These are phyloP conservation scores for Botryotinia globosa DNA, from an alignment of 2,329 filamentous ascomycete genomes.

Conservation along the genomic window DNA sequence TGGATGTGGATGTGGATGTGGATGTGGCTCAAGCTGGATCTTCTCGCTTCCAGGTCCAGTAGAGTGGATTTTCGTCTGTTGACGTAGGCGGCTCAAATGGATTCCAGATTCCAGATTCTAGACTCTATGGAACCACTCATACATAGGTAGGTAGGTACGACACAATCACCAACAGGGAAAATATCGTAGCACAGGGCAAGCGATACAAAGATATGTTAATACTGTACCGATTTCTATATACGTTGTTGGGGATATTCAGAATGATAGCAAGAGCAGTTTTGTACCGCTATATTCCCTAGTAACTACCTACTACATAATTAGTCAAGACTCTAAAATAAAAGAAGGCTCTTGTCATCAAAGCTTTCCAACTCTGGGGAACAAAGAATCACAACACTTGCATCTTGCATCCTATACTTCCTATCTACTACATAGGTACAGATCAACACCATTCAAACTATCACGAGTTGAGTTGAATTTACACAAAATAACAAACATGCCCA, in stretches of 20 bases:
- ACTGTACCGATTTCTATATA: too few relatives aligned
- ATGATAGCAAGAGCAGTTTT: background rate
- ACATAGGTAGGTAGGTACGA: background rate
- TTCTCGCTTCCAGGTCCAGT: too few relatives aligned
- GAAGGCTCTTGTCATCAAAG: background rate
- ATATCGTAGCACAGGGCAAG: background rate
- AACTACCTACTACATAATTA: too few relatives aligned
- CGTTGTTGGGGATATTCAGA: background rate
- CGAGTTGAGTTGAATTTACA: background rate
- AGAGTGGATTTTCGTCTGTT: constrained; percentile 12
- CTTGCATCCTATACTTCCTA: background rate
- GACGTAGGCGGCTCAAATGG: constrained; percentile 31
- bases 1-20: background rate
- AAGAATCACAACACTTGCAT: background rate
- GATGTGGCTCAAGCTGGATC: constrained; percentile 13
- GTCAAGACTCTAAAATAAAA: background rate
- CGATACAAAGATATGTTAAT: background rate
- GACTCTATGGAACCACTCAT: background rate
- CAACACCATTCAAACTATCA: background rate
- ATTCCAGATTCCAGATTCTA: background rate
- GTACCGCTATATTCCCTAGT: background rate
- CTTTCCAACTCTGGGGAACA: background rate
- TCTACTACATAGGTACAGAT: background rate
- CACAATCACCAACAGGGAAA: background rate
- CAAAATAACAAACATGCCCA: background rate